phyloP scores from a whole-genome alignment of 2,329 filamentous ascomycete genomes.

The Apiospora arundinis region DNA sequence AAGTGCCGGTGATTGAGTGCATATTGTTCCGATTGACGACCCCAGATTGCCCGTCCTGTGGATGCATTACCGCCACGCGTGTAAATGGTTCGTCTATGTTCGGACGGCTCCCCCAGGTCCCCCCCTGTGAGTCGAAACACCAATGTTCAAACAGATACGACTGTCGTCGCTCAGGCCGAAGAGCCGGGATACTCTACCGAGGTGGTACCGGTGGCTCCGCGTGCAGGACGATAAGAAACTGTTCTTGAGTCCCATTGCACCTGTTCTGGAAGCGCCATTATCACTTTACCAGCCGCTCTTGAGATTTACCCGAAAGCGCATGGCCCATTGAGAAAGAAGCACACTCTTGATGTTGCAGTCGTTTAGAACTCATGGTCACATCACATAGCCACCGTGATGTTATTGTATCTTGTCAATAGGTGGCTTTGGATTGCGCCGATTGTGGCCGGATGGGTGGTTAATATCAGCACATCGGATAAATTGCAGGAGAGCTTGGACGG shows the following conservation, averaged over 20 bases:
- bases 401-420: neutral
- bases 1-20: neutral
- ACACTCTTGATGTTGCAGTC: neutral
- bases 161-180: neutral
- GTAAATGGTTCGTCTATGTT: neutral
- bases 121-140: neutral
- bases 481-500: neutral
- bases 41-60: neutral
- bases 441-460: neutral
- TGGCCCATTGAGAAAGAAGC: neutral
- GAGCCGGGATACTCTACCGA: too few species aligned
- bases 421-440: slow-evolving; percentile 7
- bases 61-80: neutral
- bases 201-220: neutral
- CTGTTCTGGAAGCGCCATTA: neutral
- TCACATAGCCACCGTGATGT: neutral
- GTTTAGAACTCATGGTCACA: slow-evolving; percentile 5
- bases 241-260: neutral
- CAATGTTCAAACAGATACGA: neutral
- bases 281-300: neutral
- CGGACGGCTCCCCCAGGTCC: neutral
- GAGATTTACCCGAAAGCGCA: neutral
- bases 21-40: neutral
- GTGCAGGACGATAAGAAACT: neutral
- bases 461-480: slow-evolving; percentile 16